Conservation (phyloP, 2,329 filamentous ascomycete species). For the Aureobasidium sp. region DNA sequence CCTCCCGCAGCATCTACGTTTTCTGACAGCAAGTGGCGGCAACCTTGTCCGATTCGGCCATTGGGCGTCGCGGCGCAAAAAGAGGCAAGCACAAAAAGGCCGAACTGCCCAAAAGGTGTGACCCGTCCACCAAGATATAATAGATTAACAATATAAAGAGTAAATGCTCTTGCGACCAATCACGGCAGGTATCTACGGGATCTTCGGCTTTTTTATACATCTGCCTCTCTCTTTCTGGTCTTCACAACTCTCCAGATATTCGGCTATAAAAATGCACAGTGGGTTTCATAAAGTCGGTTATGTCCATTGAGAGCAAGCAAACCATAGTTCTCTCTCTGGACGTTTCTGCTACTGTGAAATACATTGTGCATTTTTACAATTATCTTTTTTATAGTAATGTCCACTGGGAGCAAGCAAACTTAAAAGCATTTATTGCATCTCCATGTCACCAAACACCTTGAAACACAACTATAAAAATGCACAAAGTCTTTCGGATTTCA, state of each 20-base stretch:
- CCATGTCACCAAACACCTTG: no score
- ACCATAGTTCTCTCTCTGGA: no score
- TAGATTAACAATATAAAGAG: background rate
- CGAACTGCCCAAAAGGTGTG: background rate
- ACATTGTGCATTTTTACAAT: no score
- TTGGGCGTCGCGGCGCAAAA: background rate
- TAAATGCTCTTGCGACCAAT: background rate
- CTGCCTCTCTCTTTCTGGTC: background rate
- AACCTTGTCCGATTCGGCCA: background rate
- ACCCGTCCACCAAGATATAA: background rate
- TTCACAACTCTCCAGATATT: background rate
- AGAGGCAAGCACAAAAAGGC: background rate
- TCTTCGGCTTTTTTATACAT: background rate
- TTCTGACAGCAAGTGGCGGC: background rate
- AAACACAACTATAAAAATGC: background rate
- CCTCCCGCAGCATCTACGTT: slow-evolving; percentile 9
- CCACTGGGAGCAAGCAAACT: no score
- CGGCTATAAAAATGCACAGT: background rate
- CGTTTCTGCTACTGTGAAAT: no score
- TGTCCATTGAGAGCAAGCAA: no score
- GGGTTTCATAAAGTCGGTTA: background rate
- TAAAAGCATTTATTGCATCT: no score
- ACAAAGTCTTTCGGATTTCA: background rate
- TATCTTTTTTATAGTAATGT: no score
- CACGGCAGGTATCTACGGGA: background rate